A percentile compares a stretch with the other conserved stretches of the same genome.
Conservation (phyloP, 2,329 filamentous ascomycete species). For the Aspergillus fijiensis region DNA sequence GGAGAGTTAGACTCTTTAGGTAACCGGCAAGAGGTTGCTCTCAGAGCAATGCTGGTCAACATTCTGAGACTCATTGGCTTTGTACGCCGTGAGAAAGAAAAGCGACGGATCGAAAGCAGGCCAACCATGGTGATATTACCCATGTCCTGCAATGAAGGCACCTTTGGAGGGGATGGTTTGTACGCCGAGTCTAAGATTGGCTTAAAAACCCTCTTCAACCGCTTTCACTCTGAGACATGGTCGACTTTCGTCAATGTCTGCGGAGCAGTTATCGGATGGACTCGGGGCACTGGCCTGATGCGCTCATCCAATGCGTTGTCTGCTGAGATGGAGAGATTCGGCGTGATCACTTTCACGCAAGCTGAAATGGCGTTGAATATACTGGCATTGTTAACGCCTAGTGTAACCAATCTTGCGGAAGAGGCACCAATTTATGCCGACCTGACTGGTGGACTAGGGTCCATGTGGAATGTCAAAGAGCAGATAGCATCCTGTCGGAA, state of each 20-base stretch:
- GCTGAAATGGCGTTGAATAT: slow-evolving; percentile 47
- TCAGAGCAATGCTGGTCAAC: slow-evolving; percentile 38
- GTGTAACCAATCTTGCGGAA: slow-evolving; percentile 32
- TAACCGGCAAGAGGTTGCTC: slow-evolving; percentile 17
- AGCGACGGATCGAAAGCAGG: slow-evolving; percentile 24
- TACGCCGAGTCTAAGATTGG: slow-evolving; percentile 50
- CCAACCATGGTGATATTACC: slow-evolving; percentile 45
- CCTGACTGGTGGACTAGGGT: slow-evolving; percentile 39
- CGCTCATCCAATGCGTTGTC: slow-evolving; percentile 43
- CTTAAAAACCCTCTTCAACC: slow-evolving; percentile 22
- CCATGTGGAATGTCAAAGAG: slow-evolving; percentile 29
- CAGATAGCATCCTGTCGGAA: slow-evolving; percentile 22
- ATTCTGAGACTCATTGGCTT: slow-evolving; percentile 39
- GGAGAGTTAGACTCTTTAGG: slow-evolving; percentile 38
- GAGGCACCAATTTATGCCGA: slow-evolving; percentile 40
- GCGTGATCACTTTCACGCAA: slow-evolving; percentile 42
- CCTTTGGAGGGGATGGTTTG: slow-evolving; percentile 46
- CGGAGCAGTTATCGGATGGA: slow-evolving; percentile 49
- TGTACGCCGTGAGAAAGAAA: slow-evolving; percentile 23
- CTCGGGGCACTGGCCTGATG: slow-evolving; percentile 48
- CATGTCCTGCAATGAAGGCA: slow-evolving; percentile 48
- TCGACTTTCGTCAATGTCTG: slow-evolving; percentile 39
- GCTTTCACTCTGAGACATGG: slow-evolving; percentile 22
- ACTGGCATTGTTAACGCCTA: slow-evolving; percentile 34
- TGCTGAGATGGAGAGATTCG: slow-evolving; percentile 37